phyloP scores from a whole-genome alignment of 371 early-diverging fungal genomes.

The Syncephalastrum monosporum region DNA sequence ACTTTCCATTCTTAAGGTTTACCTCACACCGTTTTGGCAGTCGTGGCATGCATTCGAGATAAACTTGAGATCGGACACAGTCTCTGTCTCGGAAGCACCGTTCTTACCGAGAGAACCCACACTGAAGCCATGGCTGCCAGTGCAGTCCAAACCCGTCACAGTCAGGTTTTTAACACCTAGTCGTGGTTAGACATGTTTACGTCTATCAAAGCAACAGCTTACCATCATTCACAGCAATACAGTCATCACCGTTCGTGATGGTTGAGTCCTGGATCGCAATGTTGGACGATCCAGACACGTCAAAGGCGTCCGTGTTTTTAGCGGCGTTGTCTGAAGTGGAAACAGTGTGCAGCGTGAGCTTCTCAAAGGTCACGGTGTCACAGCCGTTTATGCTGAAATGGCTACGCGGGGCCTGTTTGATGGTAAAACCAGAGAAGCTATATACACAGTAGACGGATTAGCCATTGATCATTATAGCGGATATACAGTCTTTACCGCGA shows the following conservation, averaged over 20 bases:
- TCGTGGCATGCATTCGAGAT: slow-evolving; percentile 23
- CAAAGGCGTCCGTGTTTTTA: slow-evolving; percentile 40
- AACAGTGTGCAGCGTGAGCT: slow-evolving; percentile 25
- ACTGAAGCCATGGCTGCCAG: slow-evolving; percentile 34
- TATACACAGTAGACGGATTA: neutral
- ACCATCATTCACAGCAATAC: slow-evolving; percentile 30
- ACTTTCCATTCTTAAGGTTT: too few relatives aligned
- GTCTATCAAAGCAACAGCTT: too few relatives aligned
- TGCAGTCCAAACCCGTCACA: slow-evolving; percentile 21
- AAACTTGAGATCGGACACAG: slow-evolving; percentile 24
- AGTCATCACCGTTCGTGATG: slow-evolving; percentile 31
- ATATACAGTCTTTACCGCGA: slow-evolving; percentile 4
- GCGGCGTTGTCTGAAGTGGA: slow-evolving; percentile 19
- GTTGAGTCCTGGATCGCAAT: slow-evolving; percentile 21
- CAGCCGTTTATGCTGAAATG: slow-evolving; percentile 29
- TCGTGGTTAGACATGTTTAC: too few relatives aligned
- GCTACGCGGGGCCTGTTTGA: slow-evolving; percentile 29
- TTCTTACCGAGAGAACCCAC: slow-evolving; percentile 36
- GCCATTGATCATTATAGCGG: too few relatives aligned
- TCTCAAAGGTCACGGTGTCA: slow-evolving; percentile 22
- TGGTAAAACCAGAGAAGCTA: slow-evolving; percentile 27
- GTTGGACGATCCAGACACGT: slow-evolving; percentile 26
- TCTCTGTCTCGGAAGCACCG: slow-evolving; percentile 14
- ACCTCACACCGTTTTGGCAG: slow-evolving; percentile 38
- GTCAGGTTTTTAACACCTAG: slow-evolving; percentile 26